A percentile compares a stretch with the other conserved stretches of the same genome.
phyloP scores from a whole-genome alignment of 768 basidiomycete genomes.

The Hysterangium stoloniferum region DNA sequence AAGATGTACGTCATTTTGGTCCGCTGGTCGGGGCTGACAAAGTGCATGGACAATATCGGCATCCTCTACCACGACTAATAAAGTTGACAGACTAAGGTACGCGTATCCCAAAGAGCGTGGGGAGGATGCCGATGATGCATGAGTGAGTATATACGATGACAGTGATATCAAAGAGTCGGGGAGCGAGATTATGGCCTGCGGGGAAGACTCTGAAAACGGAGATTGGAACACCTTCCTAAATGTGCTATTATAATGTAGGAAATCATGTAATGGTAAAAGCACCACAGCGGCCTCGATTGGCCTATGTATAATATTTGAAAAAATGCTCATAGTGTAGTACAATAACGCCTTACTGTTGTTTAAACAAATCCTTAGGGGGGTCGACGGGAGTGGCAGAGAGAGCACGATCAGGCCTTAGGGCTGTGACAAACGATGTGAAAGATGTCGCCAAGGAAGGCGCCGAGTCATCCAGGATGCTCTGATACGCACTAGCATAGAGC shows the following conservation, averaged over 20 bases:
- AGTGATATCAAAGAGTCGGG: conserved; percentile 45
- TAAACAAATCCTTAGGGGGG: conserved; percentile 47
- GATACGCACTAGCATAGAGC: conserved; percentile 56
- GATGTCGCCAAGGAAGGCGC: conserved; percentile 42
- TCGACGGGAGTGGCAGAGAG: conserved; percentile 39
- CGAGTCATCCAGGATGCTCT: conserved; percentile 45
- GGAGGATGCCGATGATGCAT: conserved; percentile 55
- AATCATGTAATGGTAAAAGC: conserved; percentile 55
- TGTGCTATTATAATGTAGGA: conserved; percentile 40
- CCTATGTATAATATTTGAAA: too few relatives aligned
- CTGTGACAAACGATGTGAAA: conserved; percentile 43
- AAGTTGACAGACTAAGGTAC: conserved; percentile 43
- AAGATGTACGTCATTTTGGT: conserved; percentile 34
- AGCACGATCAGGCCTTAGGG: conserved; percentile 48
- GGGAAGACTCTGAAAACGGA: conserved; percentile 13
- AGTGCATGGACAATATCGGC: conserved; percentile 38
- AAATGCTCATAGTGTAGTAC: neutral
- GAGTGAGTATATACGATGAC: conserved; percentile 58
- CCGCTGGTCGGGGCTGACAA: conserved; percentile 30
- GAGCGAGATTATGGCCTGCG: conserved; percentile 24
- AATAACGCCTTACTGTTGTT: conserved; percentile 37
- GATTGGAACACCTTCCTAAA: conserved; percentile 43
- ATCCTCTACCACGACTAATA: conserved; percentile 46
- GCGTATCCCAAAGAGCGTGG: conserved; percentile 57
- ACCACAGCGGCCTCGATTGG: conserved; percentile 55